phyloP scores from a whole-genome alignment of 108 stramenopile species.

The Fistulifera solaris region DNA sequence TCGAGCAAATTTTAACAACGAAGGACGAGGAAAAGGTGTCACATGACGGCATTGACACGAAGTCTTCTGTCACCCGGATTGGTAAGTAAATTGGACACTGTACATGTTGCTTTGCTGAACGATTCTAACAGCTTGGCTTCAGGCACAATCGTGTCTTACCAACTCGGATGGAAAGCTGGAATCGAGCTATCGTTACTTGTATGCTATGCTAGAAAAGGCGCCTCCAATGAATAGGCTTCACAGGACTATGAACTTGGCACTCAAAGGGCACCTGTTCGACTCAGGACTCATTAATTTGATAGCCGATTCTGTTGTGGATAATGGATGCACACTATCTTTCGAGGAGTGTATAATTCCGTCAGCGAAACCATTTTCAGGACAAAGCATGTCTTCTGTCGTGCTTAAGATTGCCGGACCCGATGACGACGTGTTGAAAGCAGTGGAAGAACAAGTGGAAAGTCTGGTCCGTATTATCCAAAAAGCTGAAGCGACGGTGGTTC shows the following conservation, averaged over 20 bases:
- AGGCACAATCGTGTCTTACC: slow-evolving; percentile 16
- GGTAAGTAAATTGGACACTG: neutral
- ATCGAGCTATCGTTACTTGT: slow-evolving; percentile 12
- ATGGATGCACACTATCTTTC: slow-evolving; percentile 52
- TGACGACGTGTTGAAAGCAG: slow-evolving; percentile 24
- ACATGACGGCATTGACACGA: neutral
- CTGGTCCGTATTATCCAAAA: slow-evolving; percentile 33
- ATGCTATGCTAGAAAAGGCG: slow-evolving; percentile 9
- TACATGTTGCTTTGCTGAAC: too few relatives aligned
- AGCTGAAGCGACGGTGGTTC: slow-evolving; percentile 46
- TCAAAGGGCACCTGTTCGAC: slow-evolving; percentile 58
- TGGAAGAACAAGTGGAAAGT: slow-evolving; percentile 32
- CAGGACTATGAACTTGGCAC: slow-evolving; percentile 11
- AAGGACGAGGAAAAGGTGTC: neutral
- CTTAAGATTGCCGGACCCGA: slow-evolving; percentile 29
- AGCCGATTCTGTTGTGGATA: slow-evolving; percentile 58
- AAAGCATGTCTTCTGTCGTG: slow-evolving; percentile 27
- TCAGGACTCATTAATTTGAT: slow-evolving; percentile 78
- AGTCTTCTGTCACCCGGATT: neutral
- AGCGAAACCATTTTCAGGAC: slow-evolving; percentile 1
- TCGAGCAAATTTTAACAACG: neutral
- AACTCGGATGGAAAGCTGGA: slow-evolving; percentile 11
- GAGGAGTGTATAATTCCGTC: slow-evolving; percentile 38
- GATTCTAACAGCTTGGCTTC: neutral
- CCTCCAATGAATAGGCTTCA: neutral